phyloP scores from a whole-genome alignment of 2,329 filamentous ascomycete species.

The Achaetomium macrosporum region DNA sequence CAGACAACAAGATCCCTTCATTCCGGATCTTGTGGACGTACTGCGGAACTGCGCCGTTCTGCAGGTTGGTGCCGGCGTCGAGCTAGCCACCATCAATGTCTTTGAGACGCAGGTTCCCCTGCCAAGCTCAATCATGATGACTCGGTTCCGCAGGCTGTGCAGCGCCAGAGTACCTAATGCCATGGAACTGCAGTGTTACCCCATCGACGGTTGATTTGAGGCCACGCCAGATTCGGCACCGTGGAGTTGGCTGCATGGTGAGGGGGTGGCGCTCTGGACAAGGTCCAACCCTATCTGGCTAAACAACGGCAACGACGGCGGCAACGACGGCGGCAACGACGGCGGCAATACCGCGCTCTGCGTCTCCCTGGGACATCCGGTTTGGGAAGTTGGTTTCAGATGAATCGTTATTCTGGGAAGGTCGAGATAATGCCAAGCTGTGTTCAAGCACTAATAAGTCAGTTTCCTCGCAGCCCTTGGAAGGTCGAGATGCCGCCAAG shows the following conservation, averaged over 20 bases:
- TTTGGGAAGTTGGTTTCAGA: neutral
- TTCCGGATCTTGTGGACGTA: no score
- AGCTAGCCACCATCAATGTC: no score
- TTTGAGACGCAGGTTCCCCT: no score
- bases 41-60: no score
- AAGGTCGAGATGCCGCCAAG: neutral
- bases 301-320: neutral
- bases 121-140: neutral
- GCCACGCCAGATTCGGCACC: slow-evolving; percentile 16
- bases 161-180: neutral
- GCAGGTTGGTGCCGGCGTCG: no score
- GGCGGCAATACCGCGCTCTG: neutral
- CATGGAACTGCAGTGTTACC: slow-evolving; percentile 5
- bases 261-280: slow-evolving; percentile 3
- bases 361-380: neutral
- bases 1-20: neutral
- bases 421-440: neutral
- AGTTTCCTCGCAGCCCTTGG: no score
- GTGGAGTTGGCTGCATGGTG: neutral
- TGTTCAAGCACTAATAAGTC: no score
- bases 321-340: no score
- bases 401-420: neutral
- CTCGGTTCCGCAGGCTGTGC: slow-evolving; percentile 1
- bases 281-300: neutral
- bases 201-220: neutral